These are phyloP conservation scores for Gilbertella persicaria DNA, from an alignment of 371 early-diverging fungal species.

Conservation along the genomic window DNA sequence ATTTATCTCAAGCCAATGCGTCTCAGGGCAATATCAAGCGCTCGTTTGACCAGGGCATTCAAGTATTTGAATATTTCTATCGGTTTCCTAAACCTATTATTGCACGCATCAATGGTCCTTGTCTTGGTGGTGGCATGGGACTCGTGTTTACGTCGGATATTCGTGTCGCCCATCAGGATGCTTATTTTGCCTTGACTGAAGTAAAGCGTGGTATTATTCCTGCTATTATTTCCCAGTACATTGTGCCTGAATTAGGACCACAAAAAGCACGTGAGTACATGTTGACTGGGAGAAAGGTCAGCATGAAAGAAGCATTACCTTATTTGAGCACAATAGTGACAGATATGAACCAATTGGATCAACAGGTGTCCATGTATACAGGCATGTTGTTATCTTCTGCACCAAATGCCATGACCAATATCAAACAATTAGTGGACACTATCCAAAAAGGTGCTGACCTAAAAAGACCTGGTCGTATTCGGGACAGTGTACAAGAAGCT, in stretches of 20 bases:
- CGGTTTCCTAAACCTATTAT: conserved; percentile 65
- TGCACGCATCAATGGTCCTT: conserved; percentile 71
- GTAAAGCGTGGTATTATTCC: conserved; percentile 72
- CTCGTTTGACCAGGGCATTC: conserved; percentile 32
- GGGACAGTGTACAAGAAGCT: conserved; percentile 37
- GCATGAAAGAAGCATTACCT: conserved; percentile 42
- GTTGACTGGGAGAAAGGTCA: conserved; percentile 64
- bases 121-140: conserved; percentile 74
- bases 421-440: conserved; percentile 53
- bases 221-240: conserved; percentile 70
- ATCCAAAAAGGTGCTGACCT: conserved; percentile 41
- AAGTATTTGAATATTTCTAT: conserved; percentile 46
- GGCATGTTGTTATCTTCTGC: conserved; percentile 53
- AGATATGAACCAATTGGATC: conserved; percentile 38
- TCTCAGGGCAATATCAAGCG: conserved; percentile 31
- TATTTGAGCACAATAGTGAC: conserved; percentile 44
- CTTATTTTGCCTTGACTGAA: conserved; percentile 66
- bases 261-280: conserved; percentile 61
- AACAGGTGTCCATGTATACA: conserved; percentile 43
- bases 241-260: conserved; percentile 66
- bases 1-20: conserved; percentile 41
- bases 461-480: conserved; percentile 27
- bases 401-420: conserved; percentile 58
- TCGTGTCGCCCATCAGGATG: conserved; percentile 48
- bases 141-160: conserved; percentile 69